These are phyloP conservation scores for Neopestalotiopsis rosae DNA, from an alignment of 2,329 filamentous ascomycete genomes.

Conservation along the genomic window DNA sequence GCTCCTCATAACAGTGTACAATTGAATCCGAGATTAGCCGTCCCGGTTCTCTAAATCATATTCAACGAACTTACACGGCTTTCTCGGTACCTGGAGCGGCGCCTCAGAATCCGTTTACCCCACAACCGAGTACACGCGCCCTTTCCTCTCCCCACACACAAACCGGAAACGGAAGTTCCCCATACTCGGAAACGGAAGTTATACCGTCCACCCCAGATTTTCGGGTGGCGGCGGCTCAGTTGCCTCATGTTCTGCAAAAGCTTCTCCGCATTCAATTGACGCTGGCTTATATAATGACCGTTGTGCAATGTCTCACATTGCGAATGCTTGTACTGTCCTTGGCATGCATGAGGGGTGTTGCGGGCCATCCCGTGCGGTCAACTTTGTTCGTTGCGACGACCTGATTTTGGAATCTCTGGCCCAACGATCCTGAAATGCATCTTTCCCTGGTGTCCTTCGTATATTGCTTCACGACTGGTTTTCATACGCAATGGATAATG, in stretches of 20 bases:
- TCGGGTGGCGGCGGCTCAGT: conserved; percentile 8
- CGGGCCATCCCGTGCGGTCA: too few relatives aligned
- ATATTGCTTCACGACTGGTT: too few relatives aligned
- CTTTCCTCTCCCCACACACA: neutral
- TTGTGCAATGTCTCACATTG: too few relatives aligned
- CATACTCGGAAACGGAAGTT: conserved; percentile 6
- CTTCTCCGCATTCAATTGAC: neutral
- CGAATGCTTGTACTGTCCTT: too few relatives aligned
- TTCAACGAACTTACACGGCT: neutral
- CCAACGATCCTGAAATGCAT: too few relatives aligned
- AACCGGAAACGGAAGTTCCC: conserved; percentile 7
- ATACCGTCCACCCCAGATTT: neutral
- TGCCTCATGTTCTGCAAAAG: neutral
- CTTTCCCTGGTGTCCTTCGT: too few relatives aligned
- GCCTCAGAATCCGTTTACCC: neutral
- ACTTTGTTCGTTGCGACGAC: too few relatives aligned
- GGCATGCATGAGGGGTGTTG: too few relatives aligned
- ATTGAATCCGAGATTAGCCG: neutral
- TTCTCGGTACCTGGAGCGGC: neutral
- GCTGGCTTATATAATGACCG: too few relatives aligned
- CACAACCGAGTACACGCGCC: conserved; percentile 7
- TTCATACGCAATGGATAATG: too few relatives aligned
- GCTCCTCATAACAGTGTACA: neutral
- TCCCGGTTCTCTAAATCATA: neutral
- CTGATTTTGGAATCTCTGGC: too few relatives aligned